Base-by-base conservation (phyloP, 2,329 filamentous ascomycete species). In the Hymenoscyphus infarciens region DNA sequence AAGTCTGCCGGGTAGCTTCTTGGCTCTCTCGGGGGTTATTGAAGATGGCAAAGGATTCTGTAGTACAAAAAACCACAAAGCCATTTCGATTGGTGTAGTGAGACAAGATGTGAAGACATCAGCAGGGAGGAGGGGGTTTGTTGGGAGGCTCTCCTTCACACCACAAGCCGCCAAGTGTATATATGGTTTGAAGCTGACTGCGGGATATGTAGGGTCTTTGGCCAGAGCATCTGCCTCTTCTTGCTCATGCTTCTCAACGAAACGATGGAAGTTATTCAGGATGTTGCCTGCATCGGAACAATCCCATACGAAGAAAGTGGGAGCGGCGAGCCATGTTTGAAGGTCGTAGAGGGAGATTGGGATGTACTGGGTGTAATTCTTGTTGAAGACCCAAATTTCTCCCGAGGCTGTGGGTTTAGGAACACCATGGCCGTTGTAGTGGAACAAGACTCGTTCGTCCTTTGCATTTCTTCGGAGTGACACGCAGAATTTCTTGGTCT, bases 371-470 rank as follows among this genome's bases (percentile, higher is more conserved):
- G 95, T 99, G 75, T 97, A 99, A 69, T 92, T 98, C 70, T 95
- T 94, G 77, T 99, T 99, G 76, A 99, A 99, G 5, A 98, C 96
- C 95, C 95, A 99, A 22, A 99, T 96, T 76, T 99, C 95, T 15
- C 95, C 95, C 4, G 94, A 97, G 2, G 90, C 87, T 0, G 95
- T 99, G 2, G 95, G 95, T 72, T 97, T 92, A 1, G 95, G 95
- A 11, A 99, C 95, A 56, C 95, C 95, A 75, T 99, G 95, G 16
- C 95, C 95, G 71, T 99, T 99, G 81, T 99, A 99, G 75, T 99
- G 95, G 71, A 99, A 91, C n/a, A 99, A 80, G 1, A 99, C 92
- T 57, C 95, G 84, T 78, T 99, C 95, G 63, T 97, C 93, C 76
- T 97, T 97, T 57, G 95, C 94, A 73, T 96, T 97, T 66, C 92